Conservation (phyloP, 1,139 yeast genomes). For the Zygoascus meyerae region DNA sequence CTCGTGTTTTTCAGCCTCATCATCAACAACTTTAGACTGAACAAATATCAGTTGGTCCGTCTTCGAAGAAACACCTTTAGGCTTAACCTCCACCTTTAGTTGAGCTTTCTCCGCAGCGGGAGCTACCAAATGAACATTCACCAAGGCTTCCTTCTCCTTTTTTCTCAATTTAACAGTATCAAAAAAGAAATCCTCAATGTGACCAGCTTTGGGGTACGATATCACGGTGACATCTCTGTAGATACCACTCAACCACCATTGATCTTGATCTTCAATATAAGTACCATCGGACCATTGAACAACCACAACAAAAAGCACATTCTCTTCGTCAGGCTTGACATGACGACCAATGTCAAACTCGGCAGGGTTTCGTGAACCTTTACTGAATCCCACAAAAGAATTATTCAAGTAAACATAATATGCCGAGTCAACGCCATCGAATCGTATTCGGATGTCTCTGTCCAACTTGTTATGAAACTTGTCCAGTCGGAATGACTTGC, state of each 20-base stretch:
- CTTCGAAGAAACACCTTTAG: too few species aligned
- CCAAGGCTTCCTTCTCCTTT: slow-evolving; percentile 6
- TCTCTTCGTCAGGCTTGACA: slow-evolving; percentile 12
- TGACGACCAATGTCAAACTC: slow-evolving; percentile 30
- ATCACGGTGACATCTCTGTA: slow-evolving; percentile 23
- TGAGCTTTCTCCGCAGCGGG: neutral
- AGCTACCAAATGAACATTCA: slow-evolving; percentile 10
- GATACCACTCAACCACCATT: slow-evolving; percentile 36
- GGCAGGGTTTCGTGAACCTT: slow-evolving; percentile 34
- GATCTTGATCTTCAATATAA: slow-evolving; percentile 37
- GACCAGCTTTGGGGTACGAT: slow-evolving; percentile 14
- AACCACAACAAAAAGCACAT: slow-evolving; percentile 28
- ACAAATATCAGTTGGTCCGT: too few species aligned
- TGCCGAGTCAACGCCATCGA: slow-evolving; percentile 36
- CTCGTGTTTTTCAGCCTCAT: neutral
- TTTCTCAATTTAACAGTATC: slow-evolving; percentile 11
- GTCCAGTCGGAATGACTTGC: slow-evolving; percentile 22
- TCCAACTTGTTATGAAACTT: neutral
- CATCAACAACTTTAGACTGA: neutral
- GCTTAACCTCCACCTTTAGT: neutral
- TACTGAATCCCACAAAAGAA: slow-evolving; percentile 30
- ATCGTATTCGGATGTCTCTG: slow-evolving; percentile 24
- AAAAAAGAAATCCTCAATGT: slow-evolving; percentile 20
- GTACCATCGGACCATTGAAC: slow-evolving; percentile 34
- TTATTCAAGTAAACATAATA: slow-evolving; percentile 33